These are phyloP conservation scores for Carpinus fangiana DNA, from an alignment of 306 rosid genomes.

Conservation along the genomic window DNA sequence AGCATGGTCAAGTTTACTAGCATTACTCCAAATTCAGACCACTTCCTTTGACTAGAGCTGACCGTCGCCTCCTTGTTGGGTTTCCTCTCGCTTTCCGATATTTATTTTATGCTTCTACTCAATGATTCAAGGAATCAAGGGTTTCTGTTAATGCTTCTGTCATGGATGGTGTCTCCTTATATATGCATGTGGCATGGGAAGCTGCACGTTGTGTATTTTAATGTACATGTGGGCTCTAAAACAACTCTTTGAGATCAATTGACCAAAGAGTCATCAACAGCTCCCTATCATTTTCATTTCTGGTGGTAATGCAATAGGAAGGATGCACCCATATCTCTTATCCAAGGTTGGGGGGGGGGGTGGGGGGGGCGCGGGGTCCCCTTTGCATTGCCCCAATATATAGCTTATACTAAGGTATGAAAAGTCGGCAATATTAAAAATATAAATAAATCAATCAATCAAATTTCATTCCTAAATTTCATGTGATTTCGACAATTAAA, in stretches of 20 bases:
- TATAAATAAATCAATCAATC: too few relatives aligned
- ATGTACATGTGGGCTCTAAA: conserved; percentile 1
- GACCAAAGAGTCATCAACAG: neutral
- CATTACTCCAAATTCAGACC: too few relatives aligned
- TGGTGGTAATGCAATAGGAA: neutral
- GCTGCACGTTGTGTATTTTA: conserved; percentile 34
- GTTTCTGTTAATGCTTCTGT: conserved; percentile 13
- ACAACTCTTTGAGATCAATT: neutral
- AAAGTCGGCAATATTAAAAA: neutral
- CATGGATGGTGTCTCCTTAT: conserved; percentile 10
- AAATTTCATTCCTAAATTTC: too few relatives aligned
- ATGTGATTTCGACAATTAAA: too few relatives aligned
- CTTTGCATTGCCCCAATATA: neutral
- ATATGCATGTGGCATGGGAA: conserved; percentile 34
- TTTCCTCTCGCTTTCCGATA: conserved; percentile 47
- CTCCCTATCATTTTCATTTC: neutral
- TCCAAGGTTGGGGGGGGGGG: neutral
- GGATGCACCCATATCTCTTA: neutral
- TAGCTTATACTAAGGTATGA: neutral
- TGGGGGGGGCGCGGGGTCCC: too few relatives aligned
- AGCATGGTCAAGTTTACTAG: too few relatives aligned
- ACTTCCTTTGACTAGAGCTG: neutral
- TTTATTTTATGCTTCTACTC: conserved; percentile 11
- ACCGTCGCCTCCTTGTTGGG: conserved; percentile 33
- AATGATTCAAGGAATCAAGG: neutral